These are phyloP conservation scores for Pseudomassariella vexata DNA, from an alignment of 2,329 filamentous ascomycete species.

Conservation along the genomic window DNA sequence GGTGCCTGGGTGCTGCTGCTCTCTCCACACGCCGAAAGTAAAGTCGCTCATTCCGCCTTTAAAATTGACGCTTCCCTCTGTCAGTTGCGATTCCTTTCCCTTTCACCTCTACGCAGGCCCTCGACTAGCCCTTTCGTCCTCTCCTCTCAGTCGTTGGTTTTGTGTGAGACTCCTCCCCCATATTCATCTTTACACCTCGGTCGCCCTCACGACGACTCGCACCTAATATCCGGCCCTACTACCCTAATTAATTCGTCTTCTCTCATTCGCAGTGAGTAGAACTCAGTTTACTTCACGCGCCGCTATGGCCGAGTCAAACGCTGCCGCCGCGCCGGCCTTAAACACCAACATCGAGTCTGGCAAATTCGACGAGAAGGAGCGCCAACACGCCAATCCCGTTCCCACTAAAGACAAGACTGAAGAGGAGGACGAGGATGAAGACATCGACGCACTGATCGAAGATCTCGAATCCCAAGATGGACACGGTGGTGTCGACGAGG, in stretches of 20 bases:
- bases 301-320: slow-evolving; percentile 51
- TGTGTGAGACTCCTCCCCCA: slow-evolving; percentile 10
- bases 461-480: slow-evolving; percentile 81
- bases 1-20: too few relatives aligned
- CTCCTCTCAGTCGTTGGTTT: too few relatives aligned
- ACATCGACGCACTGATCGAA: slow-evolving; percentile 82
- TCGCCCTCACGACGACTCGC: neutral
- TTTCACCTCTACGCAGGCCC: too few relatives aligned
- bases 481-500: slow-evolving; percentile 57
- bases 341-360: slow-evolving; percentile 61
- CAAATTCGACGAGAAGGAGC: slow-evolving; percentile 59
- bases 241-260: slow-evolving; percentile 3
- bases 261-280: slow-evolving; percentile 6
- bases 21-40: too few relatives aligned
- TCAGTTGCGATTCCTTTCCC: too few relatives aligned
- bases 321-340: slow-evolving; percentile 49
- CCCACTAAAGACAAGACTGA: slow-evolving; percentile 35
- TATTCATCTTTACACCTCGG: too few relatives aligned
- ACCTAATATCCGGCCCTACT: slow-evolving; percentile 3
- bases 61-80: too few relatives aligned
- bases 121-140: too few relatives aligned
- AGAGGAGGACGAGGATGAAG: slow-evolving; percentile 63
- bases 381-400: slow-evolving; percentile 25
- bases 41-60: too few relatives aligned
- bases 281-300: slow-evolving; percentile 13